phyloP scores from a whole-genome alignment of 441 rosid genomes.

The Erodium chrysanthum region DNA sequence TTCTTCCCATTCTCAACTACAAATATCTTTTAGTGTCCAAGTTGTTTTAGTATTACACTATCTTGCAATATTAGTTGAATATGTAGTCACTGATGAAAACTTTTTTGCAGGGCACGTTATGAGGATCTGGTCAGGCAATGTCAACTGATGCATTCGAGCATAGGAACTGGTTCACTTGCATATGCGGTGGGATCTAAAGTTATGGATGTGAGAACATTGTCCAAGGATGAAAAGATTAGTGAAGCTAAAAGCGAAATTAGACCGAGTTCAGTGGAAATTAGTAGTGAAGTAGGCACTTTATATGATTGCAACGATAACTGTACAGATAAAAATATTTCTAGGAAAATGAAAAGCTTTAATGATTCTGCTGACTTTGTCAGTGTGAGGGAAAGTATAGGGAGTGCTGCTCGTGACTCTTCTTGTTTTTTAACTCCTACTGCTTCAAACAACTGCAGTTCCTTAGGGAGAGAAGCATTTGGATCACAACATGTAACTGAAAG shows the following conservation, averaged over 20 bases:
- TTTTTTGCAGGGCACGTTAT: conserved; percentile 58
- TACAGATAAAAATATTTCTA: conserved; percentile 35
- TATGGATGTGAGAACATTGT: conserved; percentile 79
- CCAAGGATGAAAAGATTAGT: conserved; percentile 45
- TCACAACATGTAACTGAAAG: conserved; percentile 33
- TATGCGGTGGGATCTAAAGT: conserved; percentile 87
- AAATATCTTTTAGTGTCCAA: neutral
- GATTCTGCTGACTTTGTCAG: conserved; percentile 53
- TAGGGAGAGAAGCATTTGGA: conserved; percentile 28
- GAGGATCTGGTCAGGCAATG: conserved; percentile 63
- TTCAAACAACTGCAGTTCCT: conserved; percentile 30
- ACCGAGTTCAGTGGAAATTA: conserved; percentile 31
- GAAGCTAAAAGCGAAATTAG: conserved; percentile 36
- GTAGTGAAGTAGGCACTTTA: conserved; percentile 39
- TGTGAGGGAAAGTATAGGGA: conserved; percentile 49
- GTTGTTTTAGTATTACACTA: neutral
- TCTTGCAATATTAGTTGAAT: neutral
- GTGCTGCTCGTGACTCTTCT: conserved; percentile 43
- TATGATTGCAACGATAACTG: conserved; percentile 44
- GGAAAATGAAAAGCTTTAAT: conserved; percentile 49
- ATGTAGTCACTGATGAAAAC: conserved; percentile 15
- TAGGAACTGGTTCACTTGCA: conserved; percentile 91
- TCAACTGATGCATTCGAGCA: conserved; percentile 79
- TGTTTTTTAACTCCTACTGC: conserved; percentile 38
- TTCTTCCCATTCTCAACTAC: neutral